phyloP scores from a whole-genome alignment of 106 monocot genomes.

The Ottelia alismoides region DNA sequence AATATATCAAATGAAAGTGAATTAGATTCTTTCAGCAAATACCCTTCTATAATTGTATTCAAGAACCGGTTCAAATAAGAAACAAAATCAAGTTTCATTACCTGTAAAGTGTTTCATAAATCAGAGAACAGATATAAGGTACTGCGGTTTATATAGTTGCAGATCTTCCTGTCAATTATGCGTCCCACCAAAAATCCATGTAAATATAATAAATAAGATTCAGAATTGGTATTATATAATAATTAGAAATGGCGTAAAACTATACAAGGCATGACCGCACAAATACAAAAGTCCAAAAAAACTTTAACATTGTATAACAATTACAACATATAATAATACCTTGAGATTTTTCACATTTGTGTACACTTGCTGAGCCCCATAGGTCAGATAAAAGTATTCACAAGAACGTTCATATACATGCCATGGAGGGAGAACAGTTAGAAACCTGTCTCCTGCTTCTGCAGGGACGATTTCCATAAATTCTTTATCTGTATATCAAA shows the following conservation, averaged over 20 bases:
- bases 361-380: slow-evolving; percentile 82
- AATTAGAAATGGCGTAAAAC: too few species aligned
- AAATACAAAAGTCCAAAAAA: too few species aligned
- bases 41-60: too few species aligned
- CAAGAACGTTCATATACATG: slow-evolving; percentile 89
- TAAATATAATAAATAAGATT: too few species aligned
- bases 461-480: slow-evolving; percentile 81
- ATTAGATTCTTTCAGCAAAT: too few species aligned
- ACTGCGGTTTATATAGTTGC: slow-evolving; percentile 64
- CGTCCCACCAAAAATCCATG: too few species aligned
- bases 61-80: too few species aligned
- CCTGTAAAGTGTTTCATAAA: slow-evolving; percentile 95
- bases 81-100: too few species aligned
- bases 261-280: too few species aligned
- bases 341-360: slow-evolving; percentile 71
- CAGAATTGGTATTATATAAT: too few species aligned
- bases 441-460: slow-evolving; percentile 62
- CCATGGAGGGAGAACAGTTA: slow-evolving; percentile 96
- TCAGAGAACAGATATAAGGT: slow-evolving; percentile 68
- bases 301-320: too few species aligned
- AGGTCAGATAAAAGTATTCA: slow-evolving; percentile 73
- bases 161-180: slow-evolving; percentile 76
- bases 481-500: slow-evolving; percentile 58
- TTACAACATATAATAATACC: slow-evolving; percentile 38
- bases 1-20: too few species aligned